Conservation (phyloP, 441 rosid species). For the Pelargonium cotyledonis region DNA sequence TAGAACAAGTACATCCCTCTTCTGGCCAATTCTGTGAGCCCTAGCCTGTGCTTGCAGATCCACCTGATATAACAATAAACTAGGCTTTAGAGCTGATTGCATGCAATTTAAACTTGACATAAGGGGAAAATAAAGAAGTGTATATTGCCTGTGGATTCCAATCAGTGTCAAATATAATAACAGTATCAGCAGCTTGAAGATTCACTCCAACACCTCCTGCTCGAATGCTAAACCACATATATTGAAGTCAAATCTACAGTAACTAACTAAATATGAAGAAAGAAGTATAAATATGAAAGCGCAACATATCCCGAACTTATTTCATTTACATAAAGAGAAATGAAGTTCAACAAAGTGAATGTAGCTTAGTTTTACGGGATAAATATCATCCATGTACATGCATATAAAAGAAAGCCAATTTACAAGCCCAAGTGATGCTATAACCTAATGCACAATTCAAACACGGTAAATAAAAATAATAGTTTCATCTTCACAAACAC, state of each 20-base stretch:
- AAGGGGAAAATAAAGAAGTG: slow-evolving; percentile 15
- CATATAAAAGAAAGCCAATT: not conserved
- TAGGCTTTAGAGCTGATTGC: slow-evolving; percentile 12
- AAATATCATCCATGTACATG: not conserved
- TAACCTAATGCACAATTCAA: not conserved
- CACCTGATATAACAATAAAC: slow-evolving; percentile 41
- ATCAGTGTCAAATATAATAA: slow-evolving; percentile 88
- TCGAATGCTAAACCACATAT: slow-evolving; percentile 57
- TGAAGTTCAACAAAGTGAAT: not conserved
- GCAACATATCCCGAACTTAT: not conserved
- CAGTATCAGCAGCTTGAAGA: slow-evolving; percentile 97
- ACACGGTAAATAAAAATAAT: not conserved
- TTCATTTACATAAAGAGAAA: not conserved
- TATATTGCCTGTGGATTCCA: slow-evolving; percentile 88
- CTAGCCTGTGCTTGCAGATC: slow-evolving; percentile 98
- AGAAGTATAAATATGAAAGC: not conserved
- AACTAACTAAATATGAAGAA: slow-evolving; percentile 16
- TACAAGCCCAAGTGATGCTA: not conserved
- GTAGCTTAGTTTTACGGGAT: not conserved
- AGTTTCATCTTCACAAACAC: not conserved
- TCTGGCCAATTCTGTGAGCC: slow-evolving; percentile 97
- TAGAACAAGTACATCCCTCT: slow-evolving; percentile 92
- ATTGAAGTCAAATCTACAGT: slow-evolving; percentile 24
- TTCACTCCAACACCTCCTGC: slow-evolving; percentile 98
- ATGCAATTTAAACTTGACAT: not conserved